A percentile compares a stretch with the other conserved stretches of the same genome.
These are phyloP conservation scores for Pseudonectria foliicola DNA, from an alignment of 2,329 filamentous ascomycete genomes.

Conservation along the genomic window DNA sequence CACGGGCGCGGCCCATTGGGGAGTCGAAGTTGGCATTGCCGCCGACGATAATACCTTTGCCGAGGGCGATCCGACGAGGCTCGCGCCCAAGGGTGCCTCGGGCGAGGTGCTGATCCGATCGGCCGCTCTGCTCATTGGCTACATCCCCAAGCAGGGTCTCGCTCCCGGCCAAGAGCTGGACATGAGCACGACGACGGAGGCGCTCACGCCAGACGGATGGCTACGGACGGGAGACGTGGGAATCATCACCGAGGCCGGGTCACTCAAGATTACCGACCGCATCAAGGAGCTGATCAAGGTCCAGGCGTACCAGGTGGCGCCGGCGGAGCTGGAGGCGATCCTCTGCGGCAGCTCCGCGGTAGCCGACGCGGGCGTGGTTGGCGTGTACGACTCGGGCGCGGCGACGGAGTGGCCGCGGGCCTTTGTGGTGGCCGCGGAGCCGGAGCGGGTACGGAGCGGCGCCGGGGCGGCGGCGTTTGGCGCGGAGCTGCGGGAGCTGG, in stretches of 20 bases:
- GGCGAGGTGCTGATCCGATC: constrained; percentile 62
- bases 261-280: constrained; percentile 62
- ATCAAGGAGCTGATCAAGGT: constrained; percentile 63
- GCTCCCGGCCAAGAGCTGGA: constrained; percentile 18
- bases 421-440: constrained; percentile 44
- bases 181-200: constrained; percentile 31
- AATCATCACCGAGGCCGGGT: constrained; percentile 46
- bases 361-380: constrained; percentile 60
- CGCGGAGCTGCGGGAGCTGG: constrained; percentile 47
- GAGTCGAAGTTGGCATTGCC: constrained; percentile 60
- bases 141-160: constrained; percentile 51
- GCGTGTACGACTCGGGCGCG: constrained; percentile 45
- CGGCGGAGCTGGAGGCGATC: constrained; percentile 40
- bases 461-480: constrained; percentile 35
- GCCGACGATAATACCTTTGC: constrained; percentile 31
- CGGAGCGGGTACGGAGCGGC: constrained; percentile 23
- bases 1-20: constrained; percentile 57
- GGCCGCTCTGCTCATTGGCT: constrained; percentile 60
- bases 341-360: constrained; percentile 36
- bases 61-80: constrained; percentile 23
- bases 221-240: constrained; percentile 66
- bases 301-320: constrained; percentile 52
- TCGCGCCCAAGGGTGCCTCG: constrained; percentile 39
- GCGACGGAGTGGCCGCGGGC: constrained; percentile 58
- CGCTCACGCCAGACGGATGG: constrained; percentile 52